Percentiles rank a stretch among this genome's conserved stretches.
phyloP scores from a whole-genome alignment of 352 stramenopile species.

The Globisporangium perplexum region DNA sequence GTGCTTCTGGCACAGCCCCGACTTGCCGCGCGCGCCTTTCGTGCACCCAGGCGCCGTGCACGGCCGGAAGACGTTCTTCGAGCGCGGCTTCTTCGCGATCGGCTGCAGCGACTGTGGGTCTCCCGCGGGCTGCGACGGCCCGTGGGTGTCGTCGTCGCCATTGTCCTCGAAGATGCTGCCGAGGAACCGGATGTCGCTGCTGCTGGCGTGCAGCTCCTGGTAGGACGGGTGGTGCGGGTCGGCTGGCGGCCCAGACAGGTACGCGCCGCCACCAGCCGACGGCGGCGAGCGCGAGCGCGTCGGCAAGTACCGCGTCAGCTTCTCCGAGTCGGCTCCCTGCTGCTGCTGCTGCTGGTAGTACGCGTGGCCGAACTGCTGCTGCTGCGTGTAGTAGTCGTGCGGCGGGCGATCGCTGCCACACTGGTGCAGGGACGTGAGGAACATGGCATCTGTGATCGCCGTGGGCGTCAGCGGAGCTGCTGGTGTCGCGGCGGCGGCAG shows the following conservation, averaged over 20 bases:
- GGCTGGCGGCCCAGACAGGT: too few species aligned
- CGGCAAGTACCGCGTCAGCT: slow-evolving; percentile 32
- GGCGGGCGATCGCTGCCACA: not conserved
- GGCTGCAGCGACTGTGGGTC: slow-evolving; percentile 22
- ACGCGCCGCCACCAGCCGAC: not conserved
- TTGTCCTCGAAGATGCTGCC: slow-evolving; percentile 4
- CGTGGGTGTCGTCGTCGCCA: slow-evolving; percentile 1
- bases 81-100: slow-evolving; percentile 52
- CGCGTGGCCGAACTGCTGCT: not conserved
- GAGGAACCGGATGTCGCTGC: not conserved
- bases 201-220: not conserved
- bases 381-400: slow-evolving; percentile 9
- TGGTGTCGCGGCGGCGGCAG: slow-evolving; percentile 13
- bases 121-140: slow-evolving; percentile 2
- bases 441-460: slow-evolving; percentile 32
- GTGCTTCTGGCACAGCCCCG: slow-evolving; percentile 81
- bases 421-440: slow-evolving; percentile 45
- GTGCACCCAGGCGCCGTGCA: slow-evolving; percentile 57
- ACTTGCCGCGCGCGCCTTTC: slow-evolving; percentile 77
- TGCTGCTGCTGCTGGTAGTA: slow-evolving; percentile 4
- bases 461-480: slow-evolving; percentile 11
- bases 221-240: not conserved
- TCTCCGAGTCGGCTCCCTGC: slow-evolving; percentile 12
- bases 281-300: slow-evolving; percentile 1
- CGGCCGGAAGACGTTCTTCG: slow-evolving; percentile 68